Base-by-base conservation (phyloP, 345 rosid genomes). In the Triadica sebifera region DNA sequence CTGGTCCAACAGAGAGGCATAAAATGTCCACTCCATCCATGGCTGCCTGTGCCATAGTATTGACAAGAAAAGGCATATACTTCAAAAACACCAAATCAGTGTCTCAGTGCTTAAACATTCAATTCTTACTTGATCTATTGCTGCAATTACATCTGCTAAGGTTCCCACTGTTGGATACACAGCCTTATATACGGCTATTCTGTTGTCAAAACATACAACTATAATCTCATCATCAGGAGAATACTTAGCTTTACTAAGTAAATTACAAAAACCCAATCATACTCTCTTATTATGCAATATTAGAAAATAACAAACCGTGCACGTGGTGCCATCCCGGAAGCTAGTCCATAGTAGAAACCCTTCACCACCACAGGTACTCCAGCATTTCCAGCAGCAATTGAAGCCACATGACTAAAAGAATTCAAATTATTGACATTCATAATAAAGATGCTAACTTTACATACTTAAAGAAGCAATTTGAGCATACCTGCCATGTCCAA, bases 131-230 rank as follows among this genome's bases (percentile, higher is more conserved):
- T 89, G 97, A 80, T 92, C 97, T 29, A 92, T 87, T 53, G 97
- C 97, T 69, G 98, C 96, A 70, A 94, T 71, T 4, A 92, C 96
- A 81, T 94, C 95, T 3, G 93, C 82, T 45, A 92, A 65, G 5
- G 98, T 90, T 65, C 89, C 96, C 0, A 87, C 75, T 15, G 95
- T 86, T 70, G 98, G 94, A 72, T 85, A 92, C 19, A 92, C 46
- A n/a, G 97, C 94, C 69, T 94, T 94, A 57, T 92, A 90, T 55
- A 90, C 91, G 46, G 98, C 92, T 72, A 92, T 89, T 76, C 97
- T 90, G 88, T 17, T 37, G 29, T 11, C 25, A 66, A 53, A 29
- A 29, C 0, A 61, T 29, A 17, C n/a, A 7, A 19, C 11, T 52
- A 24, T 41, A 7, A 55, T n/a, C 12, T 46, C 11, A 38, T 15